A percentile compares a stretch with the other conserved stretches of the same genome.
These are phyloP conservation scores for Phytopythium oedochilum DNA, from an alignment of 352 stramenopile genomes.

Conservation along the genomic window DNA sequence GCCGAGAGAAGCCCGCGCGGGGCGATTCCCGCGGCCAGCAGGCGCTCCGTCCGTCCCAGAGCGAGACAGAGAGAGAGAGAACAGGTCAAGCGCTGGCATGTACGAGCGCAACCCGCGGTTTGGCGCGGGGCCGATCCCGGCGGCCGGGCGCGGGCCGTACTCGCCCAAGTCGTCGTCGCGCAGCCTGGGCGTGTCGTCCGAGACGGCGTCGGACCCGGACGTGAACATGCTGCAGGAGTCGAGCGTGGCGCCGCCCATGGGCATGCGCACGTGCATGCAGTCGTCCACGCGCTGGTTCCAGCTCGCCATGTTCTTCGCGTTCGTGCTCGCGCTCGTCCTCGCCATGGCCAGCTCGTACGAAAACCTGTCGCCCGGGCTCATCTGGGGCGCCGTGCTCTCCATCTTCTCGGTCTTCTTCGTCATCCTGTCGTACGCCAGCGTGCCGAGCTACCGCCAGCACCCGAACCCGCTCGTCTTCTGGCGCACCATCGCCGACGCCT, in stretches of 20 bases:
- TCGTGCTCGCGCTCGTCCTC: constrained; percentile 53
- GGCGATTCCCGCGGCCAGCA: no score
- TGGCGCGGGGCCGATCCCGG: background rate
- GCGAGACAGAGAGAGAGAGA: background rate
- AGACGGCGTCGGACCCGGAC: constrained; percentile 34
- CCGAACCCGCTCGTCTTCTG: constrained; percentile 88
- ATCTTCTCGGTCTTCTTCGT: constrained; percentile 87
- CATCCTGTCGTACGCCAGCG: constrained; percentile 78
- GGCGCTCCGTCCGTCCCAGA: no score
- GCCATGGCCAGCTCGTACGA: constrained; percentile 62
- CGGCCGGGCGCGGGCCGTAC: constrained; percentile 4
- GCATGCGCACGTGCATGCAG: constrained; percentile 56
- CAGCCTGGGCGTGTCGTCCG: constrained; percentile 29
- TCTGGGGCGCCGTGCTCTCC: constrained; percentile 80
- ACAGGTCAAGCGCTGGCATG: background rate
- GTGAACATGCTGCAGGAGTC: constrained; percentile 38
- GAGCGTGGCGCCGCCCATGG: constrained; percentile 10
- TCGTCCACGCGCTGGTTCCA: constrained; percentile 84
- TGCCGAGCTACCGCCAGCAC: constrained; percentile 77
- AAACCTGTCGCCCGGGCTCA: constrained; percentile 74
- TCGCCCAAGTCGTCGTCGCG: constrained; percentile 23
- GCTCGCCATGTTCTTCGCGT: constrained; percentile 78
- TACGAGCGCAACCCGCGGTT: constrained; percentile 6
- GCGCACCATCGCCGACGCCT: constrained; percentile 78
- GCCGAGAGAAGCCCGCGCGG: no score